A percentile compares a stretch with the other conserved stretches of the same genome.
phyloP scores from a whole-genome alignment of 768 basidiomycete species.

The Omphalotus guepiniiformis region DNA sequence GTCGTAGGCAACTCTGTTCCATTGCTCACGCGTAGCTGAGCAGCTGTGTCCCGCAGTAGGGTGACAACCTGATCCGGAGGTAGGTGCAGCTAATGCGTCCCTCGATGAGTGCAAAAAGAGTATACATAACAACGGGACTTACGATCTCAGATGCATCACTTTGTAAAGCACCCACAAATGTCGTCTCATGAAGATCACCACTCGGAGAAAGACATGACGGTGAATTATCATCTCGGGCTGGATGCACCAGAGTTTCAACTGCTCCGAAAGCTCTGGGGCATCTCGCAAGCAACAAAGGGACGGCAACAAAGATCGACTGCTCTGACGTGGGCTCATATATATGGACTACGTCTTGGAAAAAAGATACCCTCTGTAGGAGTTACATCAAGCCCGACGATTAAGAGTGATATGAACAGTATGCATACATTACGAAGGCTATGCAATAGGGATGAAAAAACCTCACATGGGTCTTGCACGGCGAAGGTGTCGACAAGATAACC shows the following conservation, averaged over 20 bases:
- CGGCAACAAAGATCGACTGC: slow-evolving; percentile 57
- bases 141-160: too few relatives aligned
- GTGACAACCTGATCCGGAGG: not conserved
- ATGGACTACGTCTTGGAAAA: slow-evolving; percentile 40
- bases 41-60: not conserved
- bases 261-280: too few relatives aligned
- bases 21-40: not conserved
- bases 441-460: slow-evolving; percentile 33
- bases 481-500: slow-evolving; percentile 51
- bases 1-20: not conserved
- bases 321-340: slow-evolving; percentile 40
- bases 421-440: slow-evolving; percentile 34
- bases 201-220: too few relatives aligned
- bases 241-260: too few relatives aligned
- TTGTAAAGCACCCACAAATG: too few relatives aligned
- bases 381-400: not conserved
- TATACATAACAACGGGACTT: too few relatives aligned
- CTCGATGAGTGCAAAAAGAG: too few relatives aligned
- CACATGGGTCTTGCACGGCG: slow-evolving; percentile 28
- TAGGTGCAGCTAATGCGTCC: not conserved
- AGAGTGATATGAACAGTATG: not conserved
- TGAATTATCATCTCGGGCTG: not conserved
- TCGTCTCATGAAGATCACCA: too few relatives aligned
- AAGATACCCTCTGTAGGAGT: slow-evolving; percentile 13
- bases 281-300: not conserved